phyloP scores from a whole-genome alignment of 345 rosid species.

The Aquilaria sinensis region DNA sequence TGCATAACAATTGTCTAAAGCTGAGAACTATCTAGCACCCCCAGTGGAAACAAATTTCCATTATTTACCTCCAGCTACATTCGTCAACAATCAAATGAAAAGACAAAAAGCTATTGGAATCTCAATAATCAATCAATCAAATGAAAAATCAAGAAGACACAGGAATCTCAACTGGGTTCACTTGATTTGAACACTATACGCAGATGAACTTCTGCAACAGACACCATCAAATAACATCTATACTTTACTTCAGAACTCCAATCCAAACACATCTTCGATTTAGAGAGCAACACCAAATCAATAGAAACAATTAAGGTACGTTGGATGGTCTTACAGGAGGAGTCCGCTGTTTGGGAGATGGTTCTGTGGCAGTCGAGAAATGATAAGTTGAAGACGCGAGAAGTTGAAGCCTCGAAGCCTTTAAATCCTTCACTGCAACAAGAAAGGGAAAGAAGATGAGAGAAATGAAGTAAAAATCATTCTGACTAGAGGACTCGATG shows the following conservation, averaged over 20 bases:
- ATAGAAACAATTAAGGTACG: not conserved
- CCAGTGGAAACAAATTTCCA: too few relatives aligned
- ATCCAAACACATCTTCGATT: not conserved
- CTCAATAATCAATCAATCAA: too few relatives aligned
- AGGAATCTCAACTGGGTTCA: too few relatives aligned
- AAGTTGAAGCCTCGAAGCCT: conserved; percentile 42
- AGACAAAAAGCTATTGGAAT: not conserved
- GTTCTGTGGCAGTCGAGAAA: conserved; percentile 54
- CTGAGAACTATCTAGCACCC: too few relatives aligned
- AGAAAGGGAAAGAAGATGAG: not conserved
- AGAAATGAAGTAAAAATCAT: not conserved
- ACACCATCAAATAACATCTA: too few relatives aligned
- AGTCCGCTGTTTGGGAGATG: conserved; percentile 30
- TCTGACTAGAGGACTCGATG: not conserved
- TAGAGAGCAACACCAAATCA: not conserved
- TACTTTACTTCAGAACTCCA: too few relatives aligned
- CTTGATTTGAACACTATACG: not conserved
- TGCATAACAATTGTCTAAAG: not conserved
- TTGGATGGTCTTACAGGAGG: conserved; percentile 39
- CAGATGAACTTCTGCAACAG: too few relatives aligned
- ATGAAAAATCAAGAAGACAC: too few relatives aligned
- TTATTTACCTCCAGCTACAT: too few relatives aligned
- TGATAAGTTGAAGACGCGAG: conserved; percentile 25
- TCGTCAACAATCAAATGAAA: not conserved
- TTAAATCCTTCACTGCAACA: conserved; percentile 10